phyloP scores from a whole-genome alignment of 1,284 basidiomycete genomes.

The Ganoderma boninense region DNA sequence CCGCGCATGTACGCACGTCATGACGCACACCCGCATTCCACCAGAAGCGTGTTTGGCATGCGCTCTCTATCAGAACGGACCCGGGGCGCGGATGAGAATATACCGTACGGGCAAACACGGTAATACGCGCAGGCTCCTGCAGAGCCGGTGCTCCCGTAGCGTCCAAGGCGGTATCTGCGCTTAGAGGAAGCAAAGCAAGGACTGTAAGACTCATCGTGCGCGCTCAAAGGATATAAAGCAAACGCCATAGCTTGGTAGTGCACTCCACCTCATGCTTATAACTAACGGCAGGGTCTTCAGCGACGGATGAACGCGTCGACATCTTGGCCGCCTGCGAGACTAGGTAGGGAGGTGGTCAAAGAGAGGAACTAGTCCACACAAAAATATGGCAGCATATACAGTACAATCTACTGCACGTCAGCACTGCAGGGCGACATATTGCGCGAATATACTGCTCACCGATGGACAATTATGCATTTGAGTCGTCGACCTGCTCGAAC shows the following conservation, averaged over 20 bases:
- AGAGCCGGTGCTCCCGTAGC: not conserved
- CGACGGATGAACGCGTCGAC: not conserved
- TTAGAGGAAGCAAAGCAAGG: slow-evolving; percentile 13
- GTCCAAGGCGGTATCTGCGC: slow-evolving; percentile 14
- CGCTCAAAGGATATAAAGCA: slow-evolving; percentile 7
- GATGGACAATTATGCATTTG: slow-evolving; percentile 27
- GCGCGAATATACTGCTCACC: slow-evolving; percentile 12
- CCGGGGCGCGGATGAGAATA: not conserved
- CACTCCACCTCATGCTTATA: slow-evolving; percentile 6
- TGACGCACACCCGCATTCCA: not conserved
- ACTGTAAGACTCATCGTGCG: slow-evolving; percentile 20
- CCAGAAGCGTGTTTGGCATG: not conserved
- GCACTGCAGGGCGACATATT: not conserved
- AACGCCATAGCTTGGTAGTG: slow-evolving; percentile 23
- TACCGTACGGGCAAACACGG: not conserved
- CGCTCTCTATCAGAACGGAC: not conserved
- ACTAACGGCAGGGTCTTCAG: not conserved
- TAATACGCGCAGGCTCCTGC: not conserved
- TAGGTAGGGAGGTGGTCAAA: slow-evolving; percentile 15
- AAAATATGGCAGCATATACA: slow-evolving; percentile 20
- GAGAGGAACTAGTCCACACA: slow-evolving; percentile 17
- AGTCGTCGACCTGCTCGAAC: slow-evolving; percentile 62
- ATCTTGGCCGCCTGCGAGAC: not conserved
- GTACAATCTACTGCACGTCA: slow-evolving; percentile 22
- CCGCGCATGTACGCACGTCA: not conserved